Base-by-base conservation (phyloP, 495 filamentous ascomycete species). In the Xylaria cubensis region DNA sequence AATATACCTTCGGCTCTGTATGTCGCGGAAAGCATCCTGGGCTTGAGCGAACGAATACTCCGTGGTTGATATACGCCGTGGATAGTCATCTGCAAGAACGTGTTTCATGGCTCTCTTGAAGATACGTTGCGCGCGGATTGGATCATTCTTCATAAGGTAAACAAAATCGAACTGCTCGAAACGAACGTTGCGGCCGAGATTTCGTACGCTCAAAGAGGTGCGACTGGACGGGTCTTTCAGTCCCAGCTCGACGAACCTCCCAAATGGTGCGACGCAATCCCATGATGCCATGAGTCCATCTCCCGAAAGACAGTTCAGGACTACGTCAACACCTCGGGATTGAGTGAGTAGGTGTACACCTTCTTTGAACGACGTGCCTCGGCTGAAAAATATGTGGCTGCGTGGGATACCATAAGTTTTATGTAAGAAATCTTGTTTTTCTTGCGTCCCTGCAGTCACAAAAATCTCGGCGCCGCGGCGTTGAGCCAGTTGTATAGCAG, bases 291-390 rank as follows among this genome's bases (percentile, higher is more conserved):
- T 73, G 12, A 82, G 74, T 3, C 55, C 71, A 24, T 82, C 80
- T 9, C 82, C 82, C 0, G 80, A 73, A 10, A 91, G 73, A 3
- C 87, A 88, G 73, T 91, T 91, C 24, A 72, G 36, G 19, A 72
- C 70, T n/a, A 72, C 9, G 42, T 72, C 61, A n/a, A 72, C 70
- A 12, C 70, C 70, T 2, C 70, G 63, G 1, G 48, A 42, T 34
- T 34, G 15, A 3, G 70, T 72, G 17, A 67, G 26, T 21, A 39
- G 15, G 13, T 24, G 42, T 17, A 72, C 32, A 6, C 70, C 70
- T 32, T 65, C 36, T 34, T 67, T 72, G 29, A 72, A 72, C 10
- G 50, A 72, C 9, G 24, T 46, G 29, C 59, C 70, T 36, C 63
- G 59, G 42, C 46, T 66, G n/a, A 62, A 58, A 53, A 72, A 72